Percentiles rank a stretch among this genome's conserved stretches.
These are phyloP conservation scores for Clausena lansium DNA, from an alignment of 345 rosid genomes.

Conservation along the genomic window DNA sequence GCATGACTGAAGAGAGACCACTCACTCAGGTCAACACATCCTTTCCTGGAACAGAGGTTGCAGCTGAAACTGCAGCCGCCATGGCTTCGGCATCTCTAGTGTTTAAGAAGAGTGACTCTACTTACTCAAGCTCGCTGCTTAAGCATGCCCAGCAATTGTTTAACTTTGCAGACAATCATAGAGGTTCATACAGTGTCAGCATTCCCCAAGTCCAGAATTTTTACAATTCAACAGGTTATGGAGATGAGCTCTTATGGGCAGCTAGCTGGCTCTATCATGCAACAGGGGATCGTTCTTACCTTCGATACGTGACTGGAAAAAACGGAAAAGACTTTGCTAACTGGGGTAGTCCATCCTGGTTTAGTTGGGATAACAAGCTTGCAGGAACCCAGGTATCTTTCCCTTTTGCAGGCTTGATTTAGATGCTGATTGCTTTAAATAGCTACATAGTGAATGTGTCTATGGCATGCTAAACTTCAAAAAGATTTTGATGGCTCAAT, in stretches of 20 bases:
- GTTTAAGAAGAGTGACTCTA: slow-evolving; percentile 56
- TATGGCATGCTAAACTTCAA: slow-evolving; percentile 4
- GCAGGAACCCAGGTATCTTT: slow-evolving; percentile 84
- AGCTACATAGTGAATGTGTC: neutral
- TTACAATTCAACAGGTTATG: slow-evolving; percentile 90
- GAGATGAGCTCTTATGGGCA: slow-evolving; percentile 94
- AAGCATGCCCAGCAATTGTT: slow-evolving; percentile 83
- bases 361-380: slow-evolving; percentile 96
- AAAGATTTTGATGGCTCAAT: neutral
- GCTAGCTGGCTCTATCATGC: slow-evolving; percentile 97
- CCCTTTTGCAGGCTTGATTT: neutral
- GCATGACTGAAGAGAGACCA: slow-evolving; percentile 78
- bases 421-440: neutral
- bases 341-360: slow-evolving; percentile 92
- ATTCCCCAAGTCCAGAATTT: slow-evolving; percentile 60
- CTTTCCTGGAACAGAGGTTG: slow-evolving; percentile 86
- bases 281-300: slow-evolving; percentile 68
- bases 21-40: slow-evolving; percentile 60
- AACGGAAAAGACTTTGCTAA: slow-evolving; percentile 67
- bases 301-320: slow-evolving; percentile 55
- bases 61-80: slow-evolving; percentile 98
- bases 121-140: slow-evolving; percentile 73
- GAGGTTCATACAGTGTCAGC: slow-evolving; percentile 64
- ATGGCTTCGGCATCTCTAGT: slow-evolving; percentile 95
- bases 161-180: slow-evolving; percentile 67